Percentiles rank a stretch among this genome's conserved stretches.
phyloP scores from a whole-genome alignment of 306 rosid species.

The Cicer bijugum region DNA sequence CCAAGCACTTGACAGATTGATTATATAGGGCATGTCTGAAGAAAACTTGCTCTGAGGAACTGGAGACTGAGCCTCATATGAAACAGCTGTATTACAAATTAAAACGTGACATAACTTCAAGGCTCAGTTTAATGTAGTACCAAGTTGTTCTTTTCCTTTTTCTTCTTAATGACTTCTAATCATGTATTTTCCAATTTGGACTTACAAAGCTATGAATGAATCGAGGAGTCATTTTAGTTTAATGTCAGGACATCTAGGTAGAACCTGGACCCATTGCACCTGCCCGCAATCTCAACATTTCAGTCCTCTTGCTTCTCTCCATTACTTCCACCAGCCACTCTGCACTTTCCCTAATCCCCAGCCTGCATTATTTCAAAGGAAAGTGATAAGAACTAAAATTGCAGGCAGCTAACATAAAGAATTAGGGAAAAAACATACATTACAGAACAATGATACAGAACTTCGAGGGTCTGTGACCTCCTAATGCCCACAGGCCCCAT shows the following conservation, averaged over 20 bases:
- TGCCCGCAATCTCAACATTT: constrained; percentile 80
- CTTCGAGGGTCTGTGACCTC: neutral
- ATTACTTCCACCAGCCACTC: constrained; percentile 96
- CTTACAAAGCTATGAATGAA: constrained; percentile 49
- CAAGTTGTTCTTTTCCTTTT: constrained; percentile 28
- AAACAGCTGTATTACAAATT: constrained; percentile 41
- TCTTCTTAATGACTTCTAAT: constrained; percentile 33
- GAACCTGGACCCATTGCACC: constrained; percentile 66
- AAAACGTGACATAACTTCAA: constrained; percentile 37
- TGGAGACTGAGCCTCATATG: constrained; percentile 38
- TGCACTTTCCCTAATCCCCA: constrained; percentile 83
- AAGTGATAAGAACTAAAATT: neutral
- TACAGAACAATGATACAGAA: neutral
- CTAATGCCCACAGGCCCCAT: neutral
- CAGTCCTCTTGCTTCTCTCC: constrained; percentile 99
- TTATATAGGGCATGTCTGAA: constrained; percentile 35
- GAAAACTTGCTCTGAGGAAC: constrained; percentile 24
- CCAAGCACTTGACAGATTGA: constrained; percentile 32
- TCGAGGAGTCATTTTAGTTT: constrained; percentile 42
- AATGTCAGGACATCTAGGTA: constrained; percentile 44
- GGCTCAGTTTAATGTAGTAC: constrained; percentile 39
- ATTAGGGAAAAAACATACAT: neutral
- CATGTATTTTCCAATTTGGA: constrained; percentile 48
- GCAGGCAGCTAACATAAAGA: neutral
- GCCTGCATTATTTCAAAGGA: constrained; percentile 56